Percentiles rank a stretch among this genome's conserved stretches.
Evolutionary conservation across 306 rosid species (phyloP).

Genomic region (Cucurbita pepo): DNA sequence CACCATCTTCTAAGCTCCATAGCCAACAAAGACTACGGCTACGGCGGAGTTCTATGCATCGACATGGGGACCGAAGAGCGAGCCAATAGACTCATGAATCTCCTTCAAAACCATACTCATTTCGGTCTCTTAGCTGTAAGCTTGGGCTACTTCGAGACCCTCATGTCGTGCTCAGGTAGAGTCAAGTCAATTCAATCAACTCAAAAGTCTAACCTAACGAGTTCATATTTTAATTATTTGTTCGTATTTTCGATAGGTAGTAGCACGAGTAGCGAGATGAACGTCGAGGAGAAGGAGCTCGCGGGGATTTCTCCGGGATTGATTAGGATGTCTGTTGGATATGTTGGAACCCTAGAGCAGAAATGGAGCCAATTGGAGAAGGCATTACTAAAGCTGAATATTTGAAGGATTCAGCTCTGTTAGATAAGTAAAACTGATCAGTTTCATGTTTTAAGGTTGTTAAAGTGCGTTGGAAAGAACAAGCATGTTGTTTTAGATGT

Average conservation of each 20-base stretch:
- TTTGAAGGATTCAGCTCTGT: background rate
- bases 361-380: slow-evolving; percentile 67
- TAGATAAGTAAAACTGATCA: background rate
- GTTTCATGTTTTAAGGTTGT: background rate
- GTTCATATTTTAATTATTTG: too few relatives aligned
- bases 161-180: slow-evolving; percentile 83
- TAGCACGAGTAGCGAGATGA: slow-evolving; percentile 84
- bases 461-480: background rate
- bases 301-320: slow-evolving; percentile 86
- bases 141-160: slow-evolving; percentile 79
- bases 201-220: background rate
- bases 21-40: slow-evolving; percentile 57
- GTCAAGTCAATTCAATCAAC: background rate
- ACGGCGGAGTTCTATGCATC: slow-evolving; percentile 58
- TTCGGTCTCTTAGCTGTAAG: slow-evolving; percentile 93
- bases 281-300: slow-evolving; percentile 30
- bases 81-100: slow-evolving; percentile 58
- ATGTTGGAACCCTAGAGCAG: slow-evolving; percentile 74
- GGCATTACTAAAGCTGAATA: slow-evolving; percentile 40
- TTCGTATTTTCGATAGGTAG: slow-evolving; percentile 11
- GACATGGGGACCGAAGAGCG: slow-evolving; percentile 87
- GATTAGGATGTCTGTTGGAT: slow-evolving; percentile 67
- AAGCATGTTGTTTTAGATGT: background rate
- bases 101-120: slow-evolving; percentile 50
- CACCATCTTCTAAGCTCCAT: slow-evolving; percentile 42